Percentiles rank a stretch among this genome's conserved stretches.
Conservation (phyloP, 768 basidiomycete genomes). For the Fomitopsis pulvina region DNA sequence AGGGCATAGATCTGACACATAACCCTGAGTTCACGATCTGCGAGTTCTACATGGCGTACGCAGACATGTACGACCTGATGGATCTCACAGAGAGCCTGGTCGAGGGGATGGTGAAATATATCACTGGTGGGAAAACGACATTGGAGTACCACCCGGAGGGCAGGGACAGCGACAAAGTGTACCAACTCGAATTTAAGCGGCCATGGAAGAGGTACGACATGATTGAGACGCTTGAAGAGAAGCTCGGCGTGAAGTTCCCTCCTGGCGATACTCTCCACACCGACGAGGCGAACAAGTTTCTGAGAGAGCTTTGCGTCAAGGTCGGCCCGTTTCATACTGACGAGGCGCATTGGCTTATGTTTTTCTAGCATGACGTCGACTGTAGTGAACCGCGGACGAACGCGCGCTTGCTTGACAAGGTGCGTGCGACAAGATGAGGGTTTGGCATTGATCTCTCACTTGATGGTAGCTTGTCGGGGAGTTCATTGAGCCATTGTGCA, state of each 20-base stretch:
- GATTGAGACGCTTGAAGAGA: conserved; percentile 94
- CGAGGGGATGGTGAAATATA: conserved; percentile 83
- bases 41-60: conserved; percentile 99
- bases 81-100: conserved; percentile 90
- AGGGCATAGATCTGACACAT: conserved; percentile 97
- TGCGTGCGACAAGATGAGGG: conserved; percentile 18
- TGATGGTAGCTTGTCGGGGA: conserved; percentile 82
- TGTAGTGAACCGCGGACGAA: conserved; percentile 96
- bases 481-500: conserved; percentile 94
- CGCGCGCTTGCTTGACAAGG: conserved; percentile 92
- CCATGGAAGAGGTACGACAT: conserved; percentile 99
- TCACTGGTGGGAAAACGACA: conserved; percentile 76
- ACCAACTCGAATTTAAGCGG: conserved; percentile 79
- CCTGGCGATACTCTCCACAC: conserved; percentile 87
- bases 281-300: conserved; percentile 80
- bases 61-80: conserved; percentile 98
- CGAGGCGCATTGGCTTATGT: neutral
- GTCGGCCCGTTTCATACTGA: conserved; percentile 29
- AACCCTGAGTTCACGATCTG: conserved; percentile 99
- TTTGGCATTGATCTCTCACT: neutral
- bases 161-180: conserved; percentile 68
- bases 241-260: conserved; percentile 88
- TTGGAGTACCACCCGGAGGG: conserved; percentile 91
- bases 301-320: conserved; percentile 80
- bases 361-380: conserved; percentile 80